Evolutionary conservation across 371 early-diverging fungal species (phyloP).

Genomic region (Mucor mucedo): DNA sequence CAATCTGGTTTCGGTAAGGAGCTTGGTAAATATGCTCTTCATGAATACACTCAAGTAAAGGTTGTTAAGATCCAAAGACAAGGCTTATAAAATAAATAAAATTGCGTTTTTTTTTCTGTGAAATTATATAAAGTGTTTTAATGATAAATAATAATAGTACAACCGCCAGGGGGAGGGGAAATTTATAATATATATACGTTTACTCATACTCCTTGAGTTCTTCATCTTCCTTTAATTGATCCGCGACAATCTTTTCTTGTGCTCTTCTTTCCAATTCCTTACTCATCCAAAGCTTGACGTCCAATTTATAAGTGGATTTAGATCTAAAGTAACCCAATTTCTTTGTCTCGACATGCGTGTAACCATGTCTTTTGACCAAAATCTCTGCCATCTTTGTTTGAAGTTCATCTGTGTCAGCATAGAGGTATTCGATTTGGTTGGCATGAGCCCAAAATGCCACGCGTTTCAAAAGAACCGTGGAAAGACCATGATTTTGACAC

Average conservation of each 20-base stretch:
- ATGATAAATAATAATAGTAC: no score
- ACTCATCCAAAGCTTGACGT: conserved; percentile 56
- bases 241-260: conserved; percentile 28
- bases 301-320: conserved; percentile 42
- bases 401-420: conserved; percentile 52
- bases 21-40: conserved; percentile 71
- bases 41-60: conserved; percentile 71
- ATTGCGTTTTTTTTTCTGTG: no score
- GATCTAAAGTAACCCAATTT: conserved; percentile 34
- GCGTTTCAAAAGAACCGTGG: conserved; percentile 51
- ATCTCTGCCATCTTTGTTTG: conserved; percentile 37
- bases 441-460: conserved; percentile 56
- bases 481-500: conserved; percentile 52
- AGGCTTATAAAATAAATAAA: conserved; percentile 16
- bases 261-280: conserved; percentile 37
- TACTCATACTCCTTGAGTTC: conserved; percentile 45
- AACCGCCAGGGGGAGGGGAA: no score
- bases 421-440: conserved; percentile 49
- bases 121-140: no score
- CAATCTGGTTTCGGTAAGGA: conserved; percentile 84
- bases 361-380: conserved; percentile 48
- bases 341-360: conserved; percentile 33
- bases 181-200: neutral
- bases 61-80: conserved; percentile 56
- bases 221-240: conserved; percentile 40